Evolutionary conservation across 805 yeast species (phyloP), one percentile per base, ranked within the genome.

Genomic region (Saccharomycopsis fodiens): DNA sequence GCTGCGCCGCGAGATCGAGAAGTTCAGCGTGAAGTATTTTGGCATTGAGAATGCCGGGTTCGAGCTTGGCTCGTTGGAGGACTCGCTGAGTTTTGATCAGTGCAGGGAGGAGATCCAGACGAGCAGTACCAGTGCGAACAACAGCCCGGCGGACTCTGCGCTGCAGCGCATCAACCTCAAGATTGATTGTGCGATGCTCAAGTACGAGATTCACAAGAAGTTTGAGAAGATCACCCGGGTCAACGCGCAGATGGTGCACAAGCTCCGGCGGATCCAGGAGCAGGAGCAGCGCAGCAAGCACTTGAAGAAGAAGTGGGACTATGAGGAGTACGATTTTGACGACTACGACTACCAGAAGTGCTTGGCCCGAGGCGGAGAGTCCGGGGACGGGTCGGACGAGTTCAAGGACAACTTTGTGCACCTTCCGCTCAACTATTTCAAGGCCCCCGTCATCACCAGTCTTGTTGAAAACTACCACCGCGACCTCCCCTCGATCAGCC

Each of bases 291-390:
- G 53, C 23, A 47, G 54, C 16, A 32, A 41, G 19, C n/a, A 42
- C 1, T 66, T 67, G 52, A 46, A 60, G 1, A 38, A 51, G 8
- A 65, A 65, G 41, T 76, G 78, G 78, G 57, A 69, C 50, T 74
- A 74, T 53, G 62, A 66, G 19, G 62, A 60, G 1, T 67, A 74
- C 59, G 47, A 51, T 32, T 51, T 51, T 31, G 54, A 51, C 34
- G 52, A 49, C 34, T 19, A 23, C 15, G 45, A 48, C 34, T 48
- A 48, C 35, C 32, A 20, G 22, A n/a, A n/a, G n/a, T n/a, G n/a
- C n/a, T n/a, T n/a, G n/a, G n/a, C n/a, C n/a, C n/a, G n/a, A n/a
- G n/a, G n/a, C n/a, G n/a, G n/a, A n/a, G n/a, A n/a, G n/a, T n/a
- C 42, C 54, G 57, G 39, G 59, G 59, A 39, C 12, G 29, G 22